phyloP scores from a whole-genome alignment of 805 yeast genomes.

The Candida suzukii region DNA sequence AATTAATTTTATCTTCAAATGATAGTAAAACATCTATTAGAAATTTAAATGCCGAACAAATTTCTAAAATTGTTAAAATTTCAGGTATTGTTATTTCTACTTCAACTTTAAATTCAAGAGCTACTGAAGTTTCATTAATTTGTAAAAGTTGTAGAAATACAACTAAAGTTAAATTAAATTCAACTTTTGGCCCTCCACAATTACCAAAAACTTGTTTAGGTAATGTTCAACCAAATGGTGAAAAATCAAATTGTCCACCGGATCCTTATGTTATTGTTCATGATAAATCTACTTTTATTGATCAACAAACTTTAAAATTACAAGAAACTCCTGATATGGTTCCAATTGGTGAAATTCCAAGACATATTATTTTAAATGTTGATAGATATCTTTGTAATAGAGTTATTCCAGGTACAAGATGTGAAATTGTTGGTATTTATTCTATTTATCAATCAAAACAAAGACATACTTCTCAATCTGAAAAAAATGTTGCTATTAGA shows the following conservation, averaged over 20 bases:
- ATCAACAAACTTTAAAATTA: conserved; percentile 87
- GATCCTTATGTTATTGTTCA: conserved; percentile 93
- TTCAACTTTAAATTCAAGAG: conserved; percentile 81
- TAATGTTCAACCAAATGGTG: conserved; percentile 43
- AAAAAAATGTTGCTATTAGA: conserved; percentile 74
- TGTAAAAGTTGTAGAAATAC: conserved; percentile 87
- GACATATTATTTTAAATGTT: conserved; percentile 80
- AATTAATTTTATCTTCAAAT: conserved; percentile 67
- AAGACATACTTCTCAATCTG: conserved; percentile 35
- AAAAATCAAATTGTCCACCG: conserved; percentile 63
- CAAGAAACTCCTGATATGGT: conserved; percentile 89
- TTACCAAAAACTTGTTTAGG: conserved; percentile 65
- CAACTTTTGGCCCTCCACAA: conserved; percentile 65
- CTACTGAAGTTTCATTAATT: conserved; percentile 75
- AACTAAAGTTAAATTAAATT: conserved; percentile 48
- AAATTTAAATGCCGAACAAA: conserved; percentile 78
- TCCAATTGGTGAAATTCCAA: conserved; percentile 98
- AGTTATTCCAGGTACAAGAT: conserved; percentile 92
- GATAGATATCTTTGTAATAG: conserved; percentile 86
- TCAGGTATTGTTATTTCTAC: conserved; percentile 93
- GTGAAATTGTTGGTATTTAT: conserved; percentile 87
- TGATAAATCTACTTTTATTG: conserved; percentile 88
- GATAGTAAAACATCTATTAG: conserved; percentile 71
- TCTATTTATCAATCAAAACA: conserved; percentile 79
- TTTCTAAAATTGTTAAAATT: conserved; percentile 81